These are phyloP conservation scores for Heterococcus sp. DNA, from an alignment of 108 stramenopile genomes.

Conservation along the genomic window DNA sequence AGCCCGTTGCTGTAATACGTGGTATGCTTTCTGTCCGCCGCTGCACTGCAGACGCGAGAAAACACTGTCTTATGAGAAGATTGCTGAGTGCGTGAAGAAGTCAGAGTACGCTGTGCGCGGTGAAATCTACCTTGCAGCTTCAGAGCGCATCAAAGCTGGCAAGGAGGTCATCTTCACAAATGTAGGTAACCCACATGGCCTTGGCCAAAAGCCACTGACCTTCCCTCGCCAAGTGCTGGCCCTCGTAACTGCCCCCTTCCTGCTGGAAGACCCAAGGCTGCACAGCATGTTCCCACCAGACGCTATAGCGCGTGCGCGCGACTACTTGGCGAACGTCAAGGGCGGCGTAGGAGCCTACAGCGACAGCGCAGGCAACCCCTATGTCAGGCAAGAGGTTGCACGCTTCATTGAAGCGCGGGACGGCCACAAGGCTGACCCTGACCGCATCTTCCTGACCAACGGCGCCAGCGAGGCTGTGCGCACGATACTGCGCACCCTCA, in stretches of 20 bases:
- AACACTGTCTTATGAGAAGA: constrained; percentile 31
- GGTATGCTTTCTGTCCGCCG: no score
- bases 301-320: constrained; percentile 51
- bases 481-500: constrained; percentile 65
- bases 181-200: constrained; percentile 92
- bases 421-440: constrained; percentile 68
- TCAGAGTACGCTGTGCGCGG: constrained; percentile 47
- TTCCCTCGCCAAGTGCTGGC: constrained; percentile 81
- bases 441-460: constrained; percentile 87
- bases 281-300: constrained; percentile 49
- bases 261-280: constrained; percentile 46
- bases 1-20: no score
- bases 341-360: constrained; percentile 56
- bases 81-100: constrained; percentile 37
- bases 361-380: constrained; percentile 54
- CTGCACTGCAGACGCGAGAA: neutral
- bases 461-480: constrained; percentile 83
- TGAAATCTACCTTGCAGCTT: constrained; percentile 47
- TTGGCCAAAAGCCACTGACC: constrained; percentile 85
- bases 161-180: constrained; percentile 87
- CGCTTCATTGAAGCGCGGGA: constrained; percentile 77
- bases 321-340: constrained; percentile 44
- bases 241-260: constrained; percentile 73
- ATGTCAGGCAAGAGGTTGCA: constrained; percentile 65
- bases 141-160: constrained; percentile 41